These are phyloP conservation scores for Ilyonectria destructans DNA, from an alignment of 2,329 filamentous ascomycete species.

Conservation along the genomic window DNA sequence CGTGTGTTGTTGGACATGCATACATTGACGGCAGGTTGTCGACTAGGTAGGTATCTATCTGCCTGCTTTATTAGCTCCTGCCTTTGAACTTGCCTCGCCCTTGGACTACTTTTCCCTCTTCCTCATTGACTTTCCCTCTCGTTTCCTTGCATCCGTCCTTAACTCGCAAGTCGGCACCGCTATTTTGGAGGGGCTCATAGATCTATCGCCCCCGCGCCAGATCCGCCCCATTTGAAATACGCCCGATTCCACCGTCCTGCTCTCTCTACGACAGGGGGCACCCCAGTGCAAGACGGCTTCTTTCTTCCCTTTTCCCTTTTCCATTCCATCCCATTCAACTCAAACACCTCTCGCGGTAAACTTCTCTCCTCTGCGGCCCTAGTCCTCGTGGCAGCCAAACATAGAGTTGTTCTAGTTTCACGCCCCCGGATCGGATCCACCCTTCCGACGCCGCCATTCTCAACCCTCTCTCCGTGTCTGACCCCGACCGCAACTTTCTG, in stretches of 20 bases:
- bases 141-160: background rate
- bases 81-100: background rate
- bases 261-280: background rate
- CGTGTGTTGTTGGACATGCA: background rate
- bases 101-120: background rate
- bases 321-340: background rate
- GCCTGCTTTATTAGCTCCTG: background rate
- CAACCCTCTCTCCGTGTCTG: constrained; percentile 3
- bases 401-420: constrained; percentile 12
- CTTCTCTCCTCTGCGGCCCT: background rate
- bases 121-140: background rate
- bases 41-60: background rate
- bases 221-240: background rate
- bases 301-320: background rate
- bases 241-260: background rate
- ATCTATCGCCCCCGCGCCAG: background rate
- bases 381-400: background rate
- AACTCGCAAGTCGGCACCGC: background rate
- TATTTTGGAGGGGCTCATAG: background rate
- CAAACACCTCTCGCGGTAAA: background rate
- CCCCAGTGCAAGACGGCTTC: background rate
- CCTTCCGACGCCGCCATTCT: constrained; percentile 8
- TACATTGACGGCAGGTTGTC: background rate
- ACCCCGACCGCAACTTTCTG: constrained; percentile 5
- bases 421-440: constrained; percentile 21